Evolutionary conservation across 108 stramenopile species (phyloP), one percentile per base, ranked within the genome.

Genomic region (Cyclostephanos invisitatus): DNA sequence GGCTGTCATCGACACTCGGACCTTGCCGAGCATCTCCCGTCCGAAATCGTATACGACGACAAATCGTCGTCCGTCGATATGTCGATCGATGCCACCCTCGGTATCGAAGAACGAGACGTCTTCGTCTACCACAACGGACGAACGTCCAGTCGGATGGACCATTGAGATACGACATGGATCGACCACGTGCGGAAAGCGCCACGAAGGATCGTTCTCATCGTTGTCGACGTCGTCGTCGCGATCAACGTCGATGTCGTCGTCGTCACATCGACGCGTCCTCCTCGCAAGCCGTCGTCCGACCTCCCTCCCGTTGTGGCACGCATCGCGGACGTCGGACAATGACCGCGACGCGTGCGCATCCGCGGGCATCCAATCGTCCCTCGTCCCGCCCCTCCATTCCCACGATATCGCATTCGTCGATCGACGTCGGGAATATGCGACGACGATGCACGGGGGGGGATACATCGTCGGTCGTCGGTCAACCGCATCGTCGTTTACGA

Each of bases 21-120:
- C 65, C 14, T 62, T 63, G 7, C 80, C 80, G 0, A 74, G 60
- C 18, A 72, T 7, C 29, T 81, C 80, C 55, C 47, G 72, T 7
- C 62, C 62, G 46, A 81, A 81, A 42, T 81, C 80, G 51, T 48
- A 81, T 0, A 70, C 22, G 46, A 37, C 20, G 22, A 12, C 28
- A 9, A 7, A 5, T 5, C 60, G 38, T 18, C 8, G 17, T 59
- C 24, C 24, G 38, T 62, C 56, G 46, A 0, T 9, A 0, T 10
- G 55, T 17, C 56, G 28, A 59, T 38, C 28, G 69, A 7, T 32
- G 7, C 15, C 15, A 18, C 60, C 38, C 20, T 62, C 35, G 49
- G 2, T 4, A 2, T 32, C 32, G 4, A 32, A 2, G 32, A 32
- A 32, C 28, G n/a, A 2, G 57, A 42, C 49, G 15, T 21, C 37